Evolutionary conservation across 2,329 filamentous ascomycete genomes (phyloP).

Genomic region (Cladophialophora psammophila): DNA sequence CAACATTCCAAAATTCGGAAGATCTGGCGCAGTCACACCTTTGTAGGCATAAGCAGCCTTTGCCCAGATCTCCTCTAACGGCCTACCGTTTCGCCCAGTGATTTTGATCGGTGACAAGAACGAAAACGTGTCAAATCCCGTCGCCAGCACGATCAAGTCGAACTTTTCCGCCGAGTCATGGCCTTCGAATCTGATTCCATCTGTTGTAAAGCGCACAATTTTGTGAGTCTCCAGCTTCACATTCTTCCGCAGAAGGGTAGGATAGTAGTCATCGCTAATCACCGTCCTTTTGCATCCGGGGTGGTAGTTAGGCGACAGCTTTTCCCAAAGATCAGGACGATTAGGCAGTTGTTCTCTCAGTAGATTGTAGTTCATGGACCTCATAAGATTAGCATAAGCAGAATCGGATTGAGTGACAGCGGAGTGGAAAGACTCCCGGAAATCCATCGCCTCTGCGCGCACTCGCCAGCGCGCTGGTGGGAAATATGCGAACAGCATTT

Average conservation of each 20-base stretch:
- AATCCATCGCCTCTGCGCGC: constrained; percentile 51
- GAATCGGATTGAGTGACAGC: constrained; percentile 52
- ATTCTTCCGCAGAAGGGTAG: constrained; percentile 56
- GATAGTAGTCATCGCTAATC: constrained; percentile 64
- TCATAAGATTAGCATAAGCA: constrained; percentile 51
- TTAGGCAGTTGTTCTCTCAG: constrained; percentile 58
- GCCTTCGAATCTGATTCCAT: constrained; percentile 56
- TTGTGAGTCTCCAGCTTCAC: constrained; percentile 59
- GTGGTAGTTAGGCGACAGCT: constrained; percentile 61
- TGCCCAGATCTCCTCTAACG: constrained; percentile 60
- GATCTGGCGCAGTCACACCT: constrained; percentile 57
- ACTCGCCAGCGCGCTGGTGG: constrained; percentile 60
- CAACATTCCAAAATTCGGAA: constrained; percentile 65
- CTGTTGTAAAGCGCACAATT: constrained; percentile 56
- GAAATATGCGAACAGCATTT: constrained; percentile 56
- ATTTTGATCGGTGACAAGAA: constrained; percentile 66
- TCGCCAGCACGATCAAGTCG: constrained; percentile 66
- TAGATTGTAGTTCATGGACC: constrained; percentile 46
- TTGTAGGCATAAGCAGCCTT: constrained; percentile 59
- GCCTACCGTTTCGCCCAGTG: constrained; percentile 53
- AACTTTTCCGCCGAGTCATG: constrained; percentile 53
- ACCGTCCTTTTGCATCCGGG: constrained; percentile 56
- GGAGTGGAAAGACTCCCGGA: constrained; percentile 54
- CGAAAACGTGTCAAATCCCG: constrained; percentile 65
- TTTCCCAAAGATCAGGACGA: constrained; percentile 60